Percentiles rank a stretch among this genome's conserved stretches.
Conservation (phyloP, 768 basidiomycete species). For the Tricholoma saponaceum region DNA sequence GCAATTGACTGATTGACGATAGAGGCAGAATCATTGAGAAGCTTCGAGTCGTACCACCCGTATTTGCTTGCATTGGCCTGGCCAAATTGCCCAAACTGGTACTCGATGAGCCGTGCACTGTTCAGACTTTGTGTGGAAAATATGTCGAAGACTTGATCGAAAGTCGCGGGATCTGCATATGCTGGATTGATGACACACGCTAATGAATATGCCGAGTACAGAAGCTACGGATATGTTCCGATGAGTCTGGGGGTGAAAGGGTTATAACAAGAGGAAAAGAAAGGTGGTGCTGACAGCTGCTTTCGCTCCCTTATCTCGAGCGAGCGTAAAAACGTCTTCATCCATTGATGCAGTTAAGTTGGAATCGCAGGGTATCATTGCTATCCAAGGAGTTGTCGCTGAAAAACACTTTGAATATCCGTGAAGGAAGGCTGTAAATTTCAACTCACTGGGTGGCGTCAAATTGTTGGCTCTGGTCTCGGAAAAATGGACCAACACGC, state of each 20-base stretch:
- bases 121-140: conserved; percentile 66
- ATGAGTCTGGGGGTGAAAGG: not conserved
- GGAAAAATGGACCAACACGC: conserved; percentile 80
- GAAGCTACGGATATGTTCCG: conserved; percentile 41
- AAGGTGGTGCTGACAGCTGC: conserved; percentile 54
- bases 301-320: conserved; percentile 71
- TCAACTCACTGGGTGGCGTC: conserved; percentile 43
- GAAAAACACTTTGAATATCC: not conserved
- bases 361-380: conserved; percentile 77
- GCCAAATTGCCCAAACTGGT: conserved; percentile 60
- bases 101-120: conserved; percentile 50
- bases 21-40: conserved; percentile 51
- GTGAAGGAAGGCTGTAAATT: not conserved
- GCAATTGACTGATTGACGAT: conserved; percentile 41
- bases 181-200: conserved; percentile 74
- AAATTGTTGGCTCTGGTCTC: conserved; percentile 49
- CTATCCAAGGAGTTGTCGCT: conserved; percentile 88
- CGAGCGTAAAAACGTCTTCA: conserved; percentile 79
- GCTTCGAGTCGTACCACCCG: conserved; percentile 53
- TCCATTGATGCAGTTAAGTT: conserved; percentile 60
- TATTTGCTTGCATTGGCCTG: conserved; percentile 48
- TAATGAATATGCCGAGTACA: conserved; percentile 71
- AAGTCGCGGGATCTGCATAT: conserved; percentile 59
- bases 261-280: not conserved
- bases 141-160: conserved; percentile 73